Percentiles rank a stretch among this genome's conserved stretches.
Conservation (phyloP, 768 basidiomycete genomes). For the Hericium coralloides region DNA sequence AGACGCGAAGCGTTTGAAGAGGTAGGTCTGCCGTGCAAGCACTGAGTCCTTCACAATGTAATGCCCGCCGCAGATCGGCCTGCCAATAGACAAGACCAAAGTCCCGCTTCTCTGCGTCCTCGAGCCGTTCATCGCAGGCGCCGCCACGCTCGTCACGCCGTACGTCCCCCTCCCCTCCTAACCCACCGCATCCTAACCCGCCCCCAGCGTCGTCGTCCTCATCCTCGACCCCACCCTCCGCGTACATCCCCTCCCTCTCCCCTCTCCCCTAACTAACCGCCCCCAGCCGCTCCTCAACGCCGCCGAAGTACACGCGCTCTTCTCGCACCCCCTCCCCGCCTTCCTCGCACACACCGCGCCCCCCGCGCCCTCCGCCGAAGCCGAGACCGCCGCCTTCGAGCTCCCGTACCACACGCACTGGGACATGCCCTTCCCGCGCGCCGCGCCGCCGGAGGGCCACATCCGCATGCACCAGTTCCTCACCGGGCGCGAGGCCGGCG, state of each 20-base stretch:
- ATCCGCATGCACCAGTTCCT: conserved; percentile 69
- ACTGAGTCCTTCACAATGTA: neutral
- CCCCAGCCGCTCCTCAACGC: conserved; percentile 69
- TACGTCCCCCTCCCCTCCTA: conserved; percentile 29
- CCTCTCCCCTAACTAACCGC: too few relatives aligned
- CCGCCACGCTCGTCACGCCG: conserved; percentile 76
- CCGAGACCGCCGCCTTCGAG: conserved; percentile 24
- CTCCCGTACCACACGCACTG: conserved; percentile 55
- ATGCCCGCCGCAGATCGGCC: conserved; percentile 55
- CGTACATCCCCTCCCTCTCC: conserved; percentile 29
- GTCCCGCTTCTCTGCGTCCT: conserved; percentile 71
- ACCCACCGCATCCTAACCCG: neutral
- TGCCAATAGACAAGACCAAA: conserved; percentile 59
- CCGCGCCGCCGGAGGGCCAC: conserved; percentile 4
- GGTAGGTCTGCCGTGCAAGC: conserved; percentile 31
- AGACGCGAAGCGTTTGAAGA: conserved; percentile 88
- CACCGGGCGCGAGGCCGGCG: conserved; percentile 77
- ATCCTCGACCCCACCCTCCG: conserved; percentile 71
- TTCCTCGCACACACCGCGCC: conserved; percentile 56
- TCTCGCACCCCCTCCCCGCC: conserved; percentile 75
- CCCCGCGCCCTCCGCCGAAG: conserved; percentile 25
- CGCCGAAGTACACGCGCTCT: conserved; percentile 70
- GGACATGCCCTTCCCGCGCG: conserved; percentile 43
- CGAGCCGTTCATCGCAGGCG: conserved; percentile 71
- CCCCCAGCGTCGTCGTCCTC: conserved; percentile 69